A percentile compares a stretch with the other conserved stretches of the same genome.
Evolutionary conservation across 2,329 filamentous ascomycete genomes (phyloP).

Genomic region (Arthrobotrys iridis): DNA sequence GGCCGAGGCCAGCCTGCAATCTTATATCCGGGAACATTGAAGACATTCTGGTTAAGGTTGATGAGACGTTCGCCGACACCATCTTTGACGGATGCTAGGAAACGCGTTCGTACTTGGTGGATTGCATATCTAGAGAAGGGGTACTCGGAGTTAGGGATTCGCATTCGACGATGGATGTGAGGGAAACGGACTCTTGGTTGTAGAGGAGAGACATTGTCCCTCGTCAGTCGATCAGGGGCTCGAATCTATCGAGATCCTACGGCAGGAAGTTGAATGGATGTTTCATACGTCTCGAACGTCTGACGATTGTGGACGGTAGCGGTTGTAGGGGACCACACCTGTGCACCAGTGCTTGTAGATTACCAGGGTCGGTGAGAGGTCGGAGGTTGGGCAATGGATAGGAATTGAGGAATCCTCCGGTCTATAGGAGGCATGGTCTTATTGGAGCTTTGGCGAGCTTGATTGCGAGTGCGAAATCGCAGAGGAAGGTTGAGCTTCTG

Average conservation of each 20-base stretch:
- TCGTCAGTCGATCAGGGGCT: background rate
- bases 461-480: background rate
- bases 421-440: conserved; percentile 43
- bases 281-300: conserved; percentile 30
- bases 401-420: conserved; percentile 41
- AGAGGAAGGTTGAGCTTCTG: background rate
- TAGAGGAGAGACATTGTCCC: conserved; percentile 43
- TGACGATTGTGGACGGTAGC: background rate
- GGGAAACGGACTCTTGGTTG: conserved; percentile 42
- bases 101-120: conserved; percentile 82
- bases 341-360: background rate
- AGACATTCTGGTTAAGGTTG: conserved; percentile 79
- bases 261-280: background rate
- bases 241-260: conserved; percentile 26
- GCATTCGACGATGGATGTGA: background rate
- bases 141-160: background rate
- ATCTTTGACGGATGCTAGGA: conserved; percentile 81
- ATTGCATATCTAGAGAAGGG: conserved; percentile 73
- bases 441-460: conserved; percentile 10
- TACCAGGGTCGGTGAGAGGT: conserved; percentile 8
- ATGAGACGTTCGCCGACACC: conserved; percentile 86
- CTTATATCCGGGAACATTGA: conserved; percentile 84
- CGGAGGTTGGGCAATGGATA: conserved; percentile 35
- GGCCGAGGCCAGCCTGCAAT: conserved; percentile 82
- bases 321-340: background rate